These are phyloP conservation scores for Carpinus viminea DNA, from an alignment of 306 rosid genomes.

Conservation along the genomic window DNA sequence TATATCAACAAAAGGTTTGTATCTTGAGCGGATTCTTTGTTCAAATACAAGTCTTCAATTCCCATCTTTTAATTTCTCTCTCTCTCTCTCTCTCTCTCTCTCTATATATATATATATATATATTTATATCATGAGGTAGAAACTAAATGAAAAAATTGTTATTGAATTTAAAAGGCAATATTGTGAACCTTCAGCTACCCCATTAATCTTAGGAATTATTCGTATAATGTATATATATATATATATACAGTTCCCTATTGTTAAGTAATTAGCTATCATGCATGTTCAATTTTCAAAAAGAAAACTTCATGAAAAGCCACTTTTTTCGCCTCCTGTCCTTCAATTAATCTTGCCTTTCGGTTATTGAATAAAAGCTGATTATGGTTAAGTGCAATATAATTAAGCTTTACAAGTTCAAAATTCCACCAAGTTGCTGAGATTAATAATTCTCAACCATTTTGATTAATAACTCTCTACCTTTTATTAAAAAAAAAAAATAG, in stretches of 20 bases:
- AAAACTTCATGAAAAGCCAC: background rate
- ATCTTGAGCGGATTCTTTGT: background rate
- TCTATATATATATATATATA: no score
- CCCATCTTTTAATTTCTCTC: background rate
- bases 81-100: no score
- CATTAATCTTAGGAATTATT: background rate
- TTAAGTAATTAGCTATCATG: background rate
- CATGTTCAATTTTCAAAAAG: background rate
- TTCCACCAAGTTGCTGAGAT: background rate
- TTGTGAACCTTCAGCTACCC: background rate
- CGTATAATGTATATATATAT: background rate
- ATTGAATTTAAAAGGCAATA: background rate
- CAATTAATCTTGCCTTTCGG: background rate
- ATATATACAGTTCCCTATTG: background rate
- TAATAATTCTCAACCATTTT: no score
- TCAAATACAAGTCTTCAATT: background rate
- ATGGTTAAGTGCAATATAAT: background rate
- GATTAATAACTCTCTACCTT: no score
- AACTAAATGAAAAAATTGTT: background rate
- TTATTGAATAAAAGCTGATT: background rate
- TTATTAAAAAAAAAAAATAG: background rate
- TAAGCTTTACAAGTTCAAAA: background rate
- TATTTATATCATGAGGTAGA: background rate
- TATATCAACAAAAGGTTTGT: background rate
- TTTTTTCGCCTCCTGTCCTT: constrained; percentile 2